phyloP scores from a whole-genome alignment of 345 rosid genomes.

The Eucalyptus polyanthemos region DNA sequence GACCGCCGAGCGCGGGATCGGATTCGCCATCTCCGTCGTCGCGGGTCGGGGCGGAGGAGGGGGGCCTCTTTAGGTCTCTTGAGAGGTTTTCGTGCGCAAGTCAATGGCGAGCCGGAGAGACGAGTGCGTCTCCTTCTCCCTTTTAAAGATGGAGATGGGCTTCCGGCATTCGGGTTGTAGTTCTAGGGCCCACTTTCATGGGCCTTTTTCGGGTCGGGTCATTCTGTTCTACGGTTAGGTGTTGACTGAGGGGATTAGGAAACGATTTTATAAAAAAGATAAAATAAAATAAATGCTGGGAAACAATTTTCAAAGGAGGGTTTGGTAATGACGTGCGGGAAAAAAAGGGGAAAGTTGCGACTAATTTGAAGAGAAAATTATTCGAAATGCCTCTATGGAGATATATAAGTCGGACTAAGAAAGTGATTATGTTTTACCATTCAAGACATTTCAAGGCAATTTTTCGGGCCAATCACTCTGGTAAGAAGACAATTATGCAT shows the following conservation, averaged over 20 bases:
- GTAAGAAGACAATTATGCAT: neutral
- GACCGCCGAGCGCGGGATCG: slow-evolving; percentile 10
- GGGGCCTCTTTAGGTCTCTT: neutral
- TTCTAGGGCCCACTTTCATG: neutral
- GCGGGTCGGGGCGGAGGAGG: neutral
- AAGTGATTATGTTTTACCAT: neutral
- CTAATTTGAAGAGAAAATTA: neutral
- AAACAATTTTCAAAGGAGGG: neutral
- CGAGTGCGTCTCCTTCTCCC: neutral
- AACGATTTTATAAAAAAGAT: neutral
- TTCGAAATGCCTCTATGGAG: neutral
- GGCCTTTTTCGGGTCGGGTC: neutral
- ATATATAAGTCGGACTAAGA: neutral
- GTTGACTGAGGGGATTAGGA: neutral
- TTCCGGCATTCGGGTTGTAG: neutral
- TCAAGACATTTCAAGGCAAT: neutral
- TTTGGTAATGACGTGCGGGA: neutral
- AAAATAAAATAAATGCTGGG: neutral
- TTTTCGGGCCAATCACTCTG: neutral
- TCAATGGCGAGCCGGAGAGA: neutral
- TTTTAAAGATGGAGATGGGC: neutral
- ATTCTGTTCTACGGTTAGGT: neutral
- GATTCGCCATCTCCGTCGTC: slow-evolving; percentile 17
- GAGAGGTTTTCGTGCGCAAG: neutral
- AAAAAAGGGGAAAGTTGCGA: neutral